Conservation (phyloP, 1,139 yeast genomes). For the Tardiomyces digboiensis region DNA sequence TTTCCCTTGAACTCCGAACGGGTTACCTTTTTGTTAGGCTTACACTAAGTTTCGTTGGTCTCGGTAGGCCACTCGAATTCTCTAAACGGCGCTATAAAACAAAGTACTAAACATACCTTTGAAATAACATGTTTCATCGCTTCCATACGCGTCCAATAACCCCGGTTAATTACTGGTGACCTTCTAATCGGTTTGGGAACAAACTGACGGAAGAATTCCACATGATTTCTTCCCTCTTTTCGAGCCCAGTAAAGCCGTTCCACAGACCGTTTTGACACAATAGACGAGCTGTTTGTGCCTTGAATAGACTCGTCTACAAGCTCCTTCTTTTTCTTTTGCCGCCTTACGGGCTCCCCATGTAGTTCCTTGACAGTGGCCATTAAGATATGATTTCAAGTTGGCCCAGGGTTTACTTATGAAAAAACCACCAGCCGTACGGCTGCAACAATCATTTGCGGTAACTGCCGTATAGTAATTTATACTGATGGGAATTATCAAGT, state of each 20-base stretch:
- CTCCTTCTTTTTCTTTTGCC: slow-evolving; percentile 2
- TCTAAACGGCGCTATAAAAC: too few species aligned
- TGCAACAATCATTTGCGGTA: too few species aligned
- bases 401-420: too few species aligned
- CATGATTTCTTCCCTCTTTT: slow-evolving; percentile 18
- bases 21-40: too few species aligned
- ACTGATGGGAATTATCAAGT: too few species aligned
- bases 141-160: slow-evolving; percentile 77
- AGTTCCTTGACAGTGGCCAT: too few species aligned
- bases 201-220: slow-evolving; percentile 54
- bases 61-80: too few species aligned
- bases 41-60: too few species aligned
- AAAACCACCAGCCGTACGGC: slow-evolving; percentile 1
- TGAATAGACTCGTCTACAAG: slow-evolving; percentile 45
- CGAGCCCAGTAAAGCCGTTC: slow-evolving; percentile 43
- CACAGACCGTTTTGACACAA: slow-evolving; percentile 74
- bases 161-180: slow-evolving; percentile 75
- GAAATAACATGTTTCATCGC: slow-evolving; percentile 48
- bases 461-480: too few species aligned
- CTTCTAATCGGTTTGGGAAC: slow-evolving; percentile 61
- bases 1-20: neutral
- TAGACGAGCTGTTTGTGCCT: slow-evolving; percentile 78
- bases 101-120: too few species aligned
- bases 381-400: too few species aligned
- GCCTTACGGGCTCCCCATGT: too few species aligned